Percentiles rank a stretch among this genome's conserved stretches.
phyloP scores from a whole-genome alignment of 208 protist species.

The Naegleria lovaniensis region DNA sequence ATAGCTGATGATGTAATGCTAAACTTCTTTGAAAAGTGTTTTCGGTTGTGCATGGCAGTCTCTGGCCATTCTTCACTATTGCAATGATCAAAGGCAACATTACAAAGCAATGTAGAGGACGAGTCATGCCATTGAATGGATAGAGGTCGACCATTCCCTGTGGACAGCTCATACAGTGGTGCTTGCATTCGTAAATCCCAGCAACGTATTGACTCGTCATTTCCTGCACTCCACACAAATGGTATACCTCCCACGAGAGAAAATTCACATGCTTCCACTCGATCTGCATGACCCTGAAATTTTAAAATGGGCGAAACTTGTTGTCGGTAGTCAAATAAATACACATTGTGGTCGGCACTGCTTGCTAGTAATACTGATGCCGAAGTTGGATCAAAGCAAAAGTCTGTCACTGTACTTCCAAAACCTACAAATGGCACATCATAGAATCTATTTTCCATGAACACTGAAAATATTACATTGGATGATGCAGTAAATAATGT shows the following conservation, averaged over 20 bases:
- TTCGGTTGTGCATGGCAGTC: too few relatives aligned
- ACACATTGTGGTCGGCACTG: neutral
- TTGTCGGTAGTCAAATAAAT: neutral
- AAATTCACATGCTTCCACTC: neutral
- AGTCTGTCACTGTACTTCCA: neutral
- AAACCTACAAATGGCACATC: neutral
- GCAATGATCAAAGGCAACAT: too few relatives aligned
- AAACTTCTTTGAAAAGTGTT: too few relatives aligned
- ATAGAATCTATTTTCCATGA: too few relatives aligned
- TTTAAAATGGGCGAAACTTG: neutral
- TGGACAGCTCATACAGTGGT: neutral
- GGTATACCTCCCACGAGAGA: neutral
- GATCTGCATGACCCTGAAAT: neutral
- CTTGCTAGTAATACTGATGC: neutral
- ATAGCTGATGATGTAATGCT: too few relatives aligned
- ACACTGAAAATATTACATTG: too few relatives aligned
- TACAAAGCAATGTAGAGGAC: neutral
- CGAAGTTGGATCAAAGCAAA: neutral
- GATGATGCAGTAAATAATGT: too few relatives aligned
- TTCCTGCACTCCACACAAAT: neutral
- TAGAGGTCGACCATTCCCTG: neutral
- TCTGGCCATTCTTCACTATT: too few relatives aligned
- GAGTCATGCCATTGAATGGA: neutral
- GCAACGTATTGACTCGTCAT: neutral
- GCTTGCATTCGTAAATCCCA: neutral